Evolutionary conservation across 2,329 filamentous ascomycete species (phyloP).

Genomic region (Penicillium corylophilum): DNA sequence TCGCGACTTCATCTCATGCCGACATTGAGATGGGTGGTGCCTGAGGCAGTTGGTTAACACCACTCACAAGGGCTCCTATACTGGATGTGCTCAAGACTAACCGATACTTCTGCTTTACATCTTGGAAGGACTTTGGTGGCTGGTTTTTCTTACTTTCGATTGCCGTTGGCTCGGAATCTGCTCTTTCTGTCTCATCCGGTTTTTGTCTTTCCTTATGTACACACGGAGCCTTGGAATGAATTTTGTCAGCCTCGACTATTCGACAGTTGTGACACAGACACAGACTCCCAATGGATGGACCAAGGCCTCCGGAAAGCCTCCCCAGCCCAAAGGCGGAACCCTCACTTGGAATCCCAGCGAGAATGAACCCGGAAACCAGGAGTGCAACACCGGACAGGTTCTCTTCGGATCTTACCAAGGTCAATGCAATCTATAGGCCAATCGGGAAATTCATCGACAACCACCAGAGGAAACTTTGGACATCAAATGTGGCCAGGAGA

Average conservation of each 20-base stretch:
- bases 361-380: background rate
- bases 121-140: background rate
- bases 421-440: background rate
- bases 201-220: constrained; percentile 4
- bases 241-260: constrained; percentile 8
- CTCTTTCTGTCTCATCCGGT: background rate
- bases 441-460: background rate
- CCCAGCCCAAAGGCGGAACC: background rate
- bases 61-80: background rate
- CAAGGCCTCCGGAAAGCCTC: background rate
- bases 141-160: background rate
- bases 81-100: background rate
- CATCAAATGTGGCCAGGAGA: background rate
- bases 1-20: background rate
- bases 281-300: background rate
- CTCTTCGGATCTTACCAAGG: background rate
- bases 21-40: constrained; percentile 8
- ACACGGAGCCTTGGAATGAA: constrained; percentile 6
- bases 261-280: constrained; percentile 13
- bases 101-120: background rate
- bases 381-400: background rate
- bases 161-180: background rate
- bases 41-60: background rate
- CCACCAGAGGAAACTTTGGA: background rate
- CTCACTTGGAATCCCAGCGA: background rate